Conservation (phyloP, 768 basidiomycete genomes). For the Agrocybe chaxingu region DNA sequence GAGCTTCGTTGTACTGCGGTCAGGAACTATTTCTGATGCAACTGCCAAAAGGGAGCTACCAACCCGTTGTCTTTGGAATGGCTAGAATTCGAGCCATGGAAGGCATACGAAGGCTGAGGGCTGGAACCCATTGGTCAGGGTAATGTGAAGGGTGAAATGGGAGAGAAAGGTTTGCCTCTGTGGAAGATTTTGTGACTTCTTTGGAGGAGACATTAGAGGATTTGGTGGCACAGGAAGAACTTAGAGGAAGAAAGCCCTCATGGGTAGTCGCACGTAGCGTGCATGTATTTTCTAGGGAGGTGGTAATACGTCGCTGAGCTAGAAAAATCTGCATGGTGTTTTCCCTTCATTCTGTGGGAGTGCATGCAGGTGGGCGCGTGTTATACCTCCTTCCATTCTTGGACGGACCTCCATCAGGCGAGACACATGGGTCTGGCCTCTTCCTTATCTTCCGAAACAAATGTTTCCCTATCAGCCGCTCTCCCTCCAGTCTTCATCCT, state of each 20-base stretch:
- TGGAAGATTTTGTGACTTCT: conserved; percentile 14
- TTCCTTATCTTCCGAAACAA: conserved; percentile 8
- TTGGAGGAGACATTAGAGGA: neutral
- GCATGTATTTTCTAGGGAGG: conserved; percentile 3
- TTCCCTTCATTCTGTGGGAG: neutral
- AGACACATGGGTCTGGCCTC: conserved; percentile 3
- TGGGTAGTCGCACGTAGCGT: neutral
- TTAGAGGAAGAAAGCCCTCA: neutral
- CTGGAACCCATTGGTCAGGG: conserved; percentile 22
- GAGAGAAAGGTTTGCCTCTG: conserved; percentile 21
- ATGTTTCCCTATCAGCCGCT: neutral
- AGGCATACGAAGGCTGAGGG: conserved; percentile 27
- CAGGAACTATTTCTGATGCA: neutral
- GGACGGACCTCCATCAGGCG: neutral
- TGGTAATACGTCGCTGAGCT: conserved; percentile 7
- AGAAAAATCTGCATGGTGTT: neutral
- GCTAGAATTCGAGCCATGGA: conserved; percentile 37
- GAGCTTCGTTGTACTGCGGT: conserved; percentile 14
- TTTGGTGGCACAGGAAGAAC: neutral
- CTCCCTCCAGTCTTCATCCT: neutral
- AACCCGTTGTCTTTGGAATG: conserved; percentile 37
- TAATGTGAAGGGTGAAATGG: conserved; percentile 14
- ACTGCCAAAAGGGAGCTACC: conserved; percentile 11
- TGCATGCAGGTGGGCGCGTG: conserved; percentile 8
- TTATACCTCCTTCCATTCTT: neutral